Conservation (phyloP, 305 asterid genomes). For the Fraxinus baroniana region DNA sequence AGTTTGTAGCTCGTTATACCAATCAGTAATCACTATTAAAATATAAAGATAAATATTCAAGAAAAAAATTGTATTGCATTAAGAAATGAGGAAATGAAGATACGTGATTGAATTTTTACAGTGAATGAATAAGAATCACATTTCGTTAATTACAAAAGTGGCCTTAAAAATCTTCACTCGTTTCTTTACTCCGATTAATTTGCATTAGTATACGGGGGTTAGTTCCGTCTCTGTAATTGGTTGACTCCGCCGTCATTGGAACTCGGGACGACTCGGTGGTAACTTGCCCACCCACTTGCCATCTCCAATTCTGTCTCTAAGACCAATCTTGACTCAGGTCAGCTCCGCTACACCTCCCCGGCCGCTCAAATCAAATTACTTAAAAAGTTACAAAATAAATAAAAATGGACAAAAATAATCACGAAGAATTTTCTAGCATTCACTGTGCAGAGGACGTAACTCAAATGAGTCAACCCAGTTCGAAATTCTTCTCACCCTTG, state of each 20-base stretch:
- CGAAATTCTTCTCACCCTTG: constrained; percentile 40
- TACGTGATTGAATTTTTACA: not conserved
- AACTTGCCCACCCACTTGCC: constrained; percentile 65
- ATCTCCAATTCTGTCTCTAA: constrained; percentile 57
- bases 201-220: not conserved
- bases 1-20: constrained; percentile 16
- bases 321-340: constrained; percentile 17
- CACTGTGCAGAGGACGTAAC: constrained; percentile 1
- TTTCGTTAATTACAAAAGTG: constrained; percentile 26
- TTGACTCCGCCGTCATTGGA: constrained; percentile 27
- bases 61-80: not conserved
- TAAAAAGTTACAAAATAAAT: not conserved
- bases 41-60: not conserved
- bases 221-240: not conserved
- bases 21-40: not conserved
- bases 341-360: not conserved
- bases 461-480: constrained; percentile 34
- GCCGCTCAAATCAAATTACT: not conserved
- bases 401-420: not conserved
- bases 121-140: not conserved
- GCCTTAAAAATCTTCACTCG: constrained; percentile 14
- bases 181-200: not conserved
- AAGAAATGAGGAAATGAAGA: not conserved
- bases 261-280: constrained; percentile 79
- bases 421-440: not conserved